Evolutionary conservation across 108 stramenopile genomes (phyloP).

Genomic region (Nitzschia palea): DNA sequence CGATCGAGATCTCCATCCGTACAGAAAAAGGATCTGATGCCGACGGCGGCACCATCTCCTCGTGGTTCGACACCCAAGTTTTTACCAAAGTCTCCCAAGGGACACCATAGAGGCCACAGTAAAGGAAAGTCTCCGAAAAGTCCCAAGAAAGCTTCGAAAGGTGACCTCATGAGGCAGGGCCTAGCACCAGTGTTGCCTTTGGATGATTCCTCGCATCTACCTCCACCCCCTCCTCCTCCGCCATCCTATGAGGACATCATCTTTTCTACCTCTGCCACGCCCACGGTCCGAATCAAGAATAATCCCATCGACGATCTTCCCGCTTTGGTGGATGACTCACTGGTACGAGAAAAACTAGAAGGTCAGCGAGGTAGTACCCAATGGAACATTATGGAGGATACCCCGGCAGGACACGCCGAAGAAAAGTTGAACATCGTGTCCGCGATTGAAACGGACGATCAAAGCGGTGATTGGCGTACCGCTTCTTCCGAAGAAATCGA

Average conservation of each 20-base stretch:
- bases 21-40: neutral
- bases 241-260: too few species aligned
- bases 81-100: neutral
- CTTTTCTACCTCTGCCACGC: too few species aligned
- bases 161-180: too few species aligned
- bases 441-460: conserved; percentile 22
- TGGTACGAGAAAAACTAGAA: neutral
- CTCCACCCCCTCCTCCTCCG: too few species aligned
- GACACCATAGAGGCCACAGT: neutral
- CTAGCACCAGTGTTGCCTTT: too few species aligned
- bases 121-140: neutral
- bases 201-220: too few species aligned
- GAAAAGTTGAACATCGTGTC: conserved; percentile 14
- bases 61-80: too few species aligned
- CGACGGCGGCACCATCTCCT: neutral
- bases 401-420: conserved; percentile 20
- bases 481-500: neutral
- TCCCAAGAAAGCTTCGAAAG: neutral
- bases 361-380: conserved; percentile 7
- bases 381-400: conserved; percentile 26
- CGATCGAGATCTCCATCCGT: neutral
- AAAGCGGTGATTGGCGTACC: neutral
- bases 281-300: too few species aligned
- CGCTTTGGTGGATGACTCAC: conserved; percentile 2
- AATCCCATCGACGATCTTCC: conserved; percentile 12